phyloP scores from a whole-genome alignment of 352 stramenopile genomes.

The Globisporangium recalcitrans region DNA sequence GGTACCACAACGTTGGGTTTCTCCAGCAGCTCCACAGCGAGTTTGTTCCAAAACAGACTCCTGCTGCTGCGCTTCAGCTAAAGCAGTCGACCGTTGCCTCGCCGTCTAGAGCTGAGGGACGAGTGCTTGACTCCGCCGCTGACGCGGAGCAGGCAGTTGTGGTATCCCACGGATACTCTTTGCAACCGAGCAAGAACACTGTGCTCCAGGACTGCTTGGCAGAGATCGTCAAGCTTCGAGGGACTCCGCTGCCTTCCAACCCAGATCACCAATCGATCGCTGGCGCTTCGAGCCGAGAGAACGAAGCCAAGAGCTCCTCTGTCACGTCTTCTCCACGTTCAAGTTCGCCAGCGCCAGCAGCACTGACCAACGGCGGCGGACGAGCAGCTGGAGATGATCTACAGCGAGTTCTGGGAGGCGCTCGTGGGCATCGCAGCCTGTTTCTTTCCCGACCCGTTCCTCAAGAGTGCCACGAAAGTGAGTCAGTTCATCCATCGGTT shows the following conservation, averaged over 20 bases:
- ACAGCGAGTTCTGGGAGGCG: constrained; percentile 66
- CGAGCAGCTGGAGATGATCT: constrained; percentile 58
- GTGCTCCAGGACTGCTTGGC: constrained; percentile 26
- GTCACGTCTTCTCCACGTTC: not conserved
- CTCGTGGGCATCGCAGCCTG: constrained; percentile 48
- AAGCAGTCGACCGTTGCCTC: not conserved
- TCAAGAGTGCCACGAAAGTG: constrained; percentile 44
- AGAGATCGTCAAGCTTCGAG: constrained; percentile 23
- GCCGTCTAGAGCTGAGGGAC: not conserved
- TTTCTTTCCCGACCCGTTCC: constrained; percentile 64
- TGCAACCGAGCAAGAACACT: not conserved
- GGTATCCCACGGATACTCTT: not conserved
- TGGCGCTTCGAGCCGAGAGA: not conserved
- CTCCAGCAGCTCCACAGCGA: constrained; percentile 40
- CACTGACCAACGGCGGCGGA: constrained; percentile 19
- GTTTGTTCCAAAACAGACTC: constrained; percentile 5
- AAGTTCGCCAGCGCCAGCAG: constrained; percentile 3
- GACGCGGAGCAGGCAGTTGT: not conserved
- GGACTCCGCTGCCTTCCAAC: not conserved
- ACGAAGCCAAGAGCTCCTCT: not conserved
- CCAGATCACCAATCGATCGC: not conserved
- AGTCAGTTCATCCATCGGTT: constrained; percentile 71
- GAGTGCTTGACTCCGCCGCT: not conserved
- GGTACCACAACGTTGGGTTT: constrained; percentile 58
- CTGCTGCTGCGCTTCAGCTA: not conserved